These are phyloP conservation scores for Mycena pura DNA, from an alignment of 768 basidiomycete species.

Conservation along the genomic window DNA sequence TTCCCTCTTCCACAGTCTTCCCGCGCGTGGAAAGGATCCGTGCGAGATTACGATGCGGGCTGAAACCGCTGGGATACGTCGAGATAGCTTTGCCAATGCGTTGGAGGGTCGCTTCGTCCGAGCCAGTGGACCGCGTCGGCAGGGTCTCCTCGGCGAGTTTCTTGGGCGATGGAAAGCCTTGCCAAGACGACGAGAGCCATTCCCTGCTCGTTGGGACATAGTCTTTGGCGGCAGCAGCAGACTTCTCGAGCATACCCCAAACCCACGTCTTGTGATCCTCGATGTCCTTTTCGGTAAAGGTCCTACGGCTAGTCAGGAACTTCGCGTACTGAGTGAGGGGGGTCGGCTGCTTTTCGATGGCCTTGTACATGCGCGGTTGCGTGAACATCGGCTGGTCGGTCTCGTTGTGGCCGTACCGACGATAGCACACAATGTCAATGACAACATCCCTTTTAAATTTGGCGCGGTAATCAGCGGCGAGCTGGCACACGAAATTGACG, in stretches of 20 bases:
- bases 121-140: slow-evolving; percentile 89
- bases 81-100: slow-evolving; percentile 89
- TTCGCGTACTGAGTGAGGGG: slow-evolving; percentile 92
- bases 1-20: slow-evolving; percentile 90
- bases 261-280: slow-evolving; percentile 99
- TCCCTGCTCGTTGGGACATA: slow-evolving; percentile 95
- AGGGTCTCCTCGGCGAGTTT: slow-evolving; percentile 92
- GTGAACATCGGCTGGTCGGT: slow-evolving; percentile 99
- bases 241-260: slow-evolving; percentile 98
- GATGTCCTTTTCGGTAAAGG: slow-evolving; percentile 95
- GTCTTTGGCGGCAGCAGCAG: slow-evolving; percentile 91
- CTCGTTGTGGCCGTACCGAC: slow-evolving; percentile 99
- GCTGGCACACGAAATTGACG: slow-evolving; percentile 97
- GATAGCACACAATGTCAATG: slow-evolving; percentile 98
- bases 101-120: slow-evolving; percentile 76
- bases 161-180: slow-evolving; percentile 97
- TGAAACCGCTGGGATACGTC: slow-evolving; percentile 84
- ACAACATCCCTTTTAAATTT: slow-evolving; percentile 99
- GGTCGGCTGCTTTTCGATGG: slow-evolving; percentile 93
- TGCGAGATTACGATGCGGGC: slow-evolving; percentile 89
- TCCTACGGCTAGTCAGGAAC: slow-evolving; percentile 86
- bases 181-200: slow-evolving; percentile 98
- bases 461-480: slow-evolving; percentile 97
- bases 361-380: slow-evolving; percentile 98
- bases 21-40: slow-evolving; percentile 90